phyloP scores from a whole-genome alignment of 192 early-diverging fungal species.

The Diversispora eburnea region DNA sequence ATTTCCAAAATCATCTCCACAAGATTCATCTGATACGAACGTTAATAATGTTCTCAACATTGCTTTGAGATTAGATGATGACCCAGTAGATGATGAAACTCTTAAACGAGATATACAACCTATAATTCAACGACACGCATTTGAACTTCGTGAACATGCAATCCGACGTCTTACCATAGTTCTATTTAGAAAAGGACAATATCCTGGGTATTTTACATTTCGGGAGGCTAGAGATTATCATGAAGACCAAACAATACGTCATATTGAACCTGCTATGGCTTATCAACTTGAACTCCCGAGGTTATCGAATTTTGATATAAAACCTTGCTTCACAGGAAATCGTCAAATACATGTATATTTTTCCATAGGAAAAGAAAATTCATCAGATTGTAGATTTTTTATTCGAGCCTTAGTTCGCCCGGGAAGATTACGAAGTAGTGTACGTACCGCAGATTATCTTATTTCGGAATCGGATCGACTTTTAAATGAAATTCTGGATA shows the following conservation, averaged over 20 bases:
- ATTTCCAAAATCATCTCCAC: slow-evolving; percentile 41
- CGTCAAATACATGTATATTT: slow-evolving; percentile 96
- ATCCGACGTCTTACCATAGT: slow-evolving; percentile 91
- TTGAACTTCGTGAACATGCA: slow-evolving; percentile 64
- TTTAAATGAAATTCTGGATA: slow-evolving; percentile 90
- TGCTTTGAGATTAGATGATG: slow-evolving; percentile 65
- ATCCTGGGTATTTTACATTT: slow-evolving; percentile 95
- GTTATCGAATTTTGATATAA: slow-evolving; percentile 92
- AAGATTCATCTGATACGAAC: slow-evolving; percentile 28
- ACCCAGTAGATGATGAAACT: slow-evolving; percentile 65
- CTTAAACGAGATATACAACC: slow-evolving; percentile 60
- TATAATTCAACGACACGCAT: slow-evolving; percentile 58
- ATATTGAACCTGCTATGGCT: slow-evolving; percentile 97
- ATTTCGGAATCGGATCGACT: slow-evolving; percentile 93
- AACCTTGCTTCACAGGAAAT: slow-evolving; percentile 92
- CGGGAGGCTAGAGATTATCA: slow-evolving; percentile 77
- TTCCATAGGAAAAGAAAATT: slow-evolving; percentile 90
- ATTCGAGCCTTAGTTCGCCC: slow-evolving; percentile 95
- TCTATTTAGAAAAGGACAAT: slow-evolving; percentile 75
- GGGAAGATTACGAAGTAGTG: slow-evolving; percentile 71
- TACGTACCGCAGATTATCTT: slow-evolving; percentile 89
- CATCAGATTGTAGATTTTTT: slow-evolving; percentile 94
- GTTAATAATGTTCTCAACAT: slow-evolving; percentile 84
- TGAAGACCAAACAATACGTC: slow-evolving; percentile 94
- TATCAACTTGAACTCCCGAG: slow-evolving; percentile 94